Evolutionary conservation across 2,329 filamentous ascomycete species (phyloP), one percentile per base, ranked within the genome.

Genomic region (Aspergillus sp.): DNA sequence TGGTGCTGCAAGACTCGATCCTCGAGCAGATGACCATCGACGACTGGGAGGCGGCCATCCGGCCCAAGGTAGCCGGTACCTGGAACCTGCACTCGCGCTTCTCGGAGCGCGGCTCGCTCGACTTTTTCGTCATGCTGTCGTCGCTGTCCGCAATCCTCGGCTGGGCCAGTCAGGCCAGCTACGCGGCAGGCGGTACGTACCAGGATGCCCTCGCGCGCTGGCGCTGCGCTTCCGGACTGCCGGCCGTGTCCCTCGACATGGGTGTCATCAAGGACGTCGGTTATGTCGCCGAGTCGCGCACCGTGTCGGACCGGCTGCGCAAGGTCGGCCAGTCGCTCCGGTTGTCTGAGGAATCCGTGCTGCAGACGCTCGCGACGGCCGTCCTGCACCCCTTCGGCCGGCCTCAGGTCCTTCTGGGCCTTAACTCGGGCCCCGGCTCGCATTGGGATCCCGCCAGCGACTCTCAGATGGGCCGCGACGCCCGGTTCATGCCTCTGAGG

Each of bases 191-290:
- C 17, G 65, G 65, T 47, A 61, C 68, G 1, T 74, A 62, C 55
- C 61, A 70, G 43, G 68, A 71, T 36, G 65, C 65, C 2, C 49
- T 72, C 13, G 67, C 65, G 0, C 53, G 49, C 24, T 53, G 65
- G 16, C 67, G 67, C 17, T 24, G 45, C 9, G 24, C 49, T 2
- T 55, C 51, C 1, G 65, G 65, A 22, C 54, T 63, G 4, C 55
- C 56, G 8, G 64, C 57, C 16, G 50, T 59, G 13, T 56, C 60
- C 16, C 47, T 69, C 8, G 65, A 69, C 30, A 16, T 52, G 17
- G 46, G 50, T 4, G 35, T 33, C 10, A 17, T 52, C 19, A 20
- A 24, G 16, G 26, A n/a, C 11, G 46, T 41, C 4, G 50, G 50
- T 13, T 44, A 26, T 19, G 36, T 49, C 2, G 45, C 45, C 10